These are phyloP conservation scores for Fusarium anthophilum DNA, from an alignment of 2,329 filamentous ascomycete genomes.

Conservation along the genomic window DNA sequence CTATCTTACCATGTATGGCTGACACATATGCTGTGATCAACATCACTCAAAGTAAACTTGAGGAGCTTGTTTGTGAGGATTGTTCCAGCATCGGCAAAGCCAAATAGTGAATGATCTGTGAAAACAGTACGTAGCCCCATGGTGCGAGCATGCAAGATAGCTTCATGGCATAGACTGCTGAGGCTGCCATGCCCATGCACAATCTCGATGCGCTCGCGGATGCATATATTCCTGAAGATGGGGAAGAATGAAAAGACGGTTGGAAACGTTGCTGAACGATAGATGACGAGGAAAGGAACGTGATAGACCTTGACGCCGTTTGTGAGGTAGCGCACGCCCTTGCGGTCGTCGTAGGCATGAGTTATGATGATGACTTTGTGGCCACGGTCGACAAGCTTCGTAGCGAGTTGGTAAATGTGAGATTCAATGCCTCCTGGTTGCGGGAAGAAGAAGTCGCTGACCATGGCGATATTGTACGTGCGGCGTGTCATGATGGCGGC, in stretches of 20 bases:
- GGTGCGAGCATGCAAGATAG: conserved; percentile 90
- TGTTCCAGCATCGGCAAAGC: conserved; percentile 94
- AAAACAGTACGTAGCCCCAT: conserved; percentile 98
- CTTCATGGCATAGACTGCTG: conserved; percentile 93
- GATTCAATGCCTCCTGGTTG: conserved; percentile 96
- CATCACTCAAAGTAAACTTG: conserved; percentile 95
- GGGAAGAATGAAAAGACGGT: conserved; percentile 99
- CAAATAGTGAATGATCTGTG: conserved; percentile 96
- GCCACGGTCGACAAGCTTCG: conserved; percentile 94
- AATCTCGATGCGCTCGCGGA: conserved; percentile 94
- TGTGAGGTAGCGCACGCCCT: conserved; percentile 92
- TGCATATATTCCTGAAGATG: conserved; percentile 94
- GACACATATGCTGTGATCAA: conserved; percentile 98
- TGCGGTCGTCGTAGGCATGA: conserved; percentile 90
- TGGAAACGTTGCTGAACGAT: conserved; percentile 91
- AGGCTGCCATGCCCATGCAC: conserved; percentile 97
- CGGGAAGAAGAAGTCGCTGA: conserved; percentile 99
- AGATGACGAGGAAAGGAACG: conserved; percentile 94
- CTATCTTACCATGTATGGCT: conserved; percentile 88
- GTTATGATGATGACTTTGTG: conserved; percentile 99
- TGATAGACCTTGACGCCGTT: conserved; percentile 99
- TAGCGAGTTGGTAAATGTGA: conserved; percentile 97
- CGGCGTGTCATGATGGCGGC: conserved; percentile 59
- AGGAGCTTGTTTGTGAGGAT: conserved; percentile 97
- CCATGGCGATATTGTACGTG: conserved; percentile 83